A percentile compares a stretch with the other conserved stretches of the same genome.
These are phyloP conservation scores for Epichloe scottii DNA, from an alignment of 2,329 filamentous ascomycete genomes.

Conservation along the genomic window DNA sequence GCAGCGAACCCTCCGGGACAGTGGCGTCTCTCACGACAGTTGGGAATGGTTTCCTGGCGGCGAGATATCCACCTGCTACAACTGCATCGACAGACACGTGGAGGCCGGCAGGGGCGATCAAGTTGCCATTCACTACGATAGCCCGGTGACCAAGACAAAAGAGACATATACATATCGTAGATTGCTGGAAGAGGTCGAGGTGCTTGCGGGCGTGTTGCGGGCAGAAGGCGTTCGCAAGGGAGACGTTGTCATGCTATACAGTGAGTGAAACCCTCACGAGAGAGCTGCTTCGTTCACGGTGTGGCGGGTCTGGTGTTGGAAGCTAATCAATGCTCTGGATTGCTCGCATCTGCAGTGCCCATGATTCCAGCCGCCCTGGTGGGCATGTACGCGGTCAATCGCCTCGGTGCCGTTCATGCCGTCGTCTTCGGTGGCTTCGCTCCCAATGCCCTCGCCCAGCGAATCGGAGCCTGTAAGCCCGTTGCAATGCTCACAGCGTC, in stretches of 20 bases:
- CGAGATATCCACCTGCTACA: conserved; percentile 83
- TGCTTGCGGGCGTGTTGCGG: conserved; percentile 66
- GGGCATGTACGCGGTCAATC: conserved; percentile 68
- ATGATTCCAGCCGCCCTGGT: conserved; percentile 89
- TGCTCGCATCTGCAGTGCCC: conserved; percentile 48
- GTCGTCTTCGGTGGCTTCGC: conserved; percentile 94
- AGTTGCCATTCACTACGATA: conserved; percentile 77
- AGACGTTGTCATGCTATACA: conserved; percentile 84
- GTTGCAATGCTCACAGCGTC: conserved; percentile 74
- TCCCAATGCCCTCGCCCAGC: conserved; percentile 65
- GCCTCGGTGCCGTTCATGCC: conserved; percentile 77
- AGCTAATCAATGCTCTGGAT: background rate
- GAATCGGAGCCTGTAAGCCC: conserved; percentile 73
- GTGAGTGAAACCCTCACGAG: conserved; percentile 31
- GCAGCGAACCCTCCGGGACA: conserved; percentile 50
- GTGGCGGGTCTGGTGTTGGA: conserved; percentile 3
- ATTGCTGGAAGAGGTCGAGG: conserved; percentile 68
- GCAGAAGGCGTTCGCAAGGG: conserved; percentile 74
- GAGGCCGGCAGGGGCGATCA: conserved; percentile 58
- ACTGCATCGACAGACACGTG: conserved; percentile 86
- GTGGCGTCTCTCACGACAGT: conserved; percentile 52
- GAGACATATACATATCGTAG: conserved; percentile 62
- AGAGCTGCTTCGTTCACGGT: too few species aligned
- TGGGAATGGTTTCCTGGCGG: conserved; percentile 90
- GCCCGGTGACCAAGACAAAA: conserved; percentile 65